Percentiles rank a stretch among this genome's conserved stretches.
These are phyloP conservation scores for Blastobotrys petasosporus DNA, from an alignment of 1,139 yeast species.

Conservation along the genomic window DNA sequence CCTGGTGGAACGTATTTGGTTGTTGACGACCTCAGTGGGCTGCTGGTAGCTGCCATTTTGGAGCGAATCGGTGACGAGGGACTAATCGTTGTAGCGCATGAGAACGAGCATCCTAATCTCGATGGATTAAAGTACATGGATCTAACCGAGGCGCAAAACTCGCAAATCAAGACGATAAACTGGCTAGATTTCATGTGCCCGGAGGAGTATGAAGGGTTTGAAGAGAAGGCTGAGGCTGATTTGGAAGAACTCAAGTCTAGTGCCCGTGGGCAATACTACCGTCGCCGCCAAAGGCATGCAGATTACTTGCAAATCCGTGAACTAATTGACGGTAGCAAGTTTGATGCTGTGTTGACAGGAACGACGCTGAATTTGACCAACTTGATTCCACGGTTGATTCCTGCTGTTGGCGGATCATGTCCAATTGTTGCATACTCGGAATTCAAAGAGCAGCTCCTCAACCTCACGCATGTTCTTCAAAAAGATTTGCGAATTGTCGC, in stretches of 20 bases:
- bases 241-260: slow-evolving; percentile 51
- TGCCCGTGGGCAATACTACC: slow-evolving; percentile 60
- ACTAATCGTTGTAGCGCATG: slow-evolving; percentile 70
- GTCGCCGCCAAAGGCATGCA: slow-evolving; percentile 54
- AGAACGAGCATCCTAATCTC: slow-evolving; percentile 84
- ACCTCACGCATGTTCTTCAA: slow-evolving; percentile 60
- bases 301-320: slow-evolving; percentile 41
- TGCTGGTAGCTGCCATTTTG: slow-evolving; percentile 72
- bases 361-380: slow-evolving; percentile 67
- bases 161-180: slow-evolving; percentile 63
- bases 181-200: slow-evolving; percentile 82
- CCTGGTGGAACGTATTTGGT: slow-evolving; percentile 88
- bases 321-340: slow-evolving; percentile 51
- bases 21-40: slow-evolving; percentile 88
- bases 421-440: slow-evolving; percentile 80
- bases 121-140: slow-evolving; percentile 60
- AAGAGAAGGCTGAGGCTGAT: slow-evolving; percentile 42
- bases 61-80: slow-evolving; percentile 90
- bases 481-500: slow-evolving; percentile 69
- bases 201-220: slow-evolving; percentile 47
- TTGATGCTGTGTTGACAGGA: slow-evolving; percentile 73
- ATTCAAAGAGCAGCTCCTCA: slow-evolving; percentile 70
- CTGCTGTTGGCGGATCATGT: slow-evolving; percentile 75
- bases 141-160: slow-evolving; percentile 42
- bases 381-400: slow-evolving; percentile 55